Percentiles rank a stretch among this genome's conserved stretches.
Conservation (phyloP, 768 basidiomycete species). For the Hemileccinum impolitum region DNA sequence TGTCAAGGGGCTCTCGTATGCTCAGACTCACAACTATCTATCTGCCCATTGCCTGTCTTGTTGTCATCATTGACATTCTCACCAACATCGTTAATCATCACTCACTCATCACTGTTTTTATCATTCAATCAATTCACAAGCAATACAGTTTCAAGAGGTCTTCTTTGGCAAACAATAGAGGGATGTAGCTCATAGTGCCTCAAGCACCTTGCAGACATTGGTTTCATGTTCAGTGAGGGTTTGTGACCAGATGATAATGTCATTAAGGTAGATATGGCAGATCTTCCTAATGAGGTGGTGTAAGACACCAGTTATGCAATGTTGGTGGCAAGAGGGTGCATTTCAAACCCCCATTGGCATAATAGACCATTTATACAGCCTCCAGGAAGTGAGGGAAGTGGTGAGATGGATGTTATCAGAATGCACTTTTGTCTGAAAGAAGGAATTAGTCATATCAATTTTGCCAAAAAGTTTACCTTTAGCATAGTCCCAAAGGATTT, state of each 20-base stretch:
- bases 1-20: too few species aligned
- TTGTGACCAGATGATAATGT: slow-evolving; percentile 1
- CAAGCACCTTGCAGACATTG: not conserved
- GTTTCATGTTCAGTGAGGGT: not conserved
- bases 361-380: too few species aligned
- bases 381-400: too few species aligned
- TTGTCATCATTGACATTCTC: too few species aligned
- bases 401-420: too few species aligned
- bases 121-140: too few species aligned
- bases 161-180: not conserved
- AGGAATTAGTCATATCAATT: slow-evolving; percentile 43
- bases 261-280: not conserved
- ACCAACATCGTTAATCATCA: too few species aligned
- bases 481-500: not conserved
- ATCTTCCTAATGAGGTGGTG: not conserved
- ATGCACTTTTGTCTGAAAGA: slow-evolving; percentile 36
- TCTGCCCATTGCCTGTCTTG: too few species aligned
- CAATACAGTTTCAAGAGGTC: too few species aligned
- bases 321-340: not conserved
- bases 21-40: too few species aligned
- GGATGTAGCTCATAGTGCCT: not conserved
- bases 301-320: not conserved
- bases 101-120: too few species aligned
- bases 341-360: too few species aligned
- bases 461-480: not conserved